Evolutionary conservation across 305 asterid species (phyloP).

Genomic region (Withania somnifera): DNA sequence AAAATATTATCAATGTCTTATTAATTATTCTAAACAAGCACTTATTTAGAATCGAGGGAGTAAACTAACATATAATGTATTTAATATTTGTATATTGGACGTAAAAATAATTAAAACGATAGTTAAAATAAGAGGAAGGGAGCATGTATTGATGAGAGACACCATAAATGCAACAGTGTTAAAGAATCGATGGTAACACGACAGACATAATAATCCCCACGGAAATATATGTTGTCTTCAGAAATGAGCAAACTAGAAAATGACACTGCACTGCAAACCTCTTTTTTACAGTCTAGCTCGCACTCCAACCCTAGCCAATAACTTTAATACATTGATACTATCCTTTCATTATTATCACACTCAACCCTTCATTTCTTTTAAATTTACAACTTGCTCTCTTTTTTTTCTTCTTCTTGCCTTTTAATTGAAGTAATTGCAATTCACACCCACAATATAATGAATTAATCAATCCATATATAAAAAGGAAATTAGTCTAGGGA

Average conservation of each 20-base stretch:
- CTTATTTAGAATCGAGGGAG: too few species aligned
- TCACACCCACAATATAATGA: not conserved
- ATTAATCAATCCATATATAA: not conserved
- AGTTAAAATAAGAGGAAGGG: not conserved
- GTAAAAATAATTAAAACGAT: not conserved
- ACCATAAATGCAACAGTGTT: not conserved
- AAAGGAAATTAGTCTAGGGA: not conserved
- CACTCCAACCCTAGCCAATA: constrained; percentile 27
- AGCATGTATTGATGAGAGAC: not conserved
- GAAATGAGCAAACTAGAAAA: constrained; percentile 37
- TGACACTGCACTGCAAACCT: constrained; percentile 55
- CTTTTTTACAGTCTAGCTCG: constrained; percentile 15
- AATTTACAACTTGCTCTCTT: constrained; percentile 7
- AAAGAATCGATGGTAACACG: not conserved
- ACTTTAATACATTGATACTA: not conserved
- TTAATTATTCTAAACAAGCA: too few species aligned
- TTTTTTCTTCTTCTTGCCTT: not conserved
- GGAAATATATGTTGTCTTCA: constrained; percentile 28
- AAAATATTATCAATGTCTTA: too few species aligned
- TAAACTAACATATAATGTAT: too few species aligned
- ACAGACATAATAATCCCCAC: constrained; percentile 31
- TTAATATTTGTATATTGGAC: not conserved
- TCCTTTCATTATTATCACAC: not conserved
- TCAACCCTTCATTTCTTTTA: not conserved
- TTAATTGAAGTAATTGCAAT: not conserved